These are phyloP conservation scores for Chaetoscypha palmicola DNA, from an alignment of 2,329 filamentous ascomycete genomes.

Conservation along the genomic window DNA sequence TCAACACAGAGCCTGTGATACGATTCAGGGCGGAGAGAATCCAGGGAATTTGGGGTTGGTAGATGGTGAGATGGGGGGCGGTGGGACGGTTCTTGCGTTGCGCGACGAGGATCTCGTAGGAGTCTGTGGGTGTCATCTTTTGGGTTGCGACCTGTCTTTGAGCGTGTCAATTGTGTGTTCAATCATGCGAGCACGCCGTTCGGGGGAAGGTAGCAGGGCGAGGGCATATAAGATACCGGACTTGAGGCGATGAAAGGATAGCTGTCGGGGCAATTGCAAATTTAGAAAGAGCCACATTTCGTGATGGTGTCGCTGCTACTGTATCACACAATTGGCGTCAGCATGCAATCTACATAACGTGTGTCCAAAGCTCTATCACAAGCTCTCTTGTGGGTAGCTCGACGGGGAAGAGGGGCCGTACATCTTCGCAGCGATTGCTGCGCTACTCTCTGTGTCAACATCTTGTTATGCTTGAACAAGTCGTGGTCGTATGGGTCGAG, in stretches of 20 bases:
- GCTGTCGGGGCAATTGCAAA: conserved; percentile 30
- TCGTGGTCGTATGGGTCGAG: neutral
- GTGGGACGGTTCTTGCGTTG: conserved; percentile 63
- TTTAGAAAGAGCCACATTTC: neutral
- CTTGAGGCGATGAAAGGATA: conserved; percentile 36
- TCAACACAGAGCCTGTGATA: conserved; percentile 54
- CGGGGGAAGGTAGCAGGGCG: neutral
- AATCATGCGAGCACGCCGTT: neutral
- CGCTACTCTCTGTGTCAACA: conserved; percentile 38
- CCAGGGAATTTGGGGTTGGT: conserved; percentile 66
- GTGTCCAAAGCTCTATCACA: neutral
- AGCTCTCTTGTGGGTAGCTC: neutral
- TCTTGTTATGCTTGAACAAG: conserved; percentile 29
- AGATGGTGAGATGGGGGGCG: conserved; percentile 64
- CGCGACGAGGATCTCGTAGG: conserved; percentile 52
- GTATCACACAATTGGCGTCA: neutral
- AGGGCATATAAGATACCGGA: conserved; percentile 37
- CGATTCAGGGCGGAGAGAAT: conserved; percentile 53
- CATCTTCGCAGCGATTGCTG: conserved; percentile 38
- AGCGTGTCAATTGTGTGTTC: conserved; percentile 8
- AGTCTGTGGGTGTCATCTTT: conserved; percentile 37
- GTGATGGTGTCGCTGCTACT: conserved; percentile 1
- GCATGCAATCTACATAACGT: conserved; percentile 2
- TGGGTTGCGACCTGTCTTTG: conserved; percentile 42
- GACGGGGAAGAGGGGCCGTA: conserved; percentile 24